A percentile compares a stretch with the other conserved stretches of the same genome.
phyloP scores from a whole-genome alignment of 2,329 filamentous ascomycete species.

The Epichloe sibirici region DNA sequence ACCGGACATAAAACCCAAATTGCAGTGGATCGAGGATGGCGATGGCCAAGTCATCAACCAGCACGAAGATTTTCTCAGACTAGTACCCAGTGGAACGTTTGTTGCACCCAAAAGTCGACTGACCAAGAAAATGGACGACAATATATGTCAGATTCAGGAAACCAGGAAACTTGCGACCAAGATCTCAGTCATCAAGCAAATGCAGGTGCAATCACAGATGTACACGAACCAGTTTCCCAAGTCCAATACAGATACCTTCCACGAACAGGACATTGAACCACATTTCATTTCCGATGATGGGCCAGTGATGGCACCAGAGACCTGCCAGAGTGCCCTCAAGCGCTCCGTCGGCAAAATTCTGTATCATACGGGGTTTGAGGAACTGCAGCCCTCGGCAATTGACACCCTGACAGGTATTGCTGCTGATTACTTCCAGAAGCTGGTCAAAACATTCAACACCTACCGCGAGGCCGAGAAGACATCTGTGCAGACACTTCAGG shows the following conservation, averaged over 20 bases:
- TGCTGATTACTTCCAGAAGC: slow-evolving; percentile 76
- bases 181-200: slow-evolving; percentile 96
- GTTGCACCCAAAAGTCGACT: slow-evolving; percentile 62
- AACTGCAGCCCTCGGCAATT: slow-evolving; percentile 87
- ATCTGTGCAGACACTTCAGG: slow-evolving; percentile 34
- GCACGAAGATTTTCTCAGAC: slow-evolving; percentile 68
- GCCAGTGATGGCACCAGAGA: slow-evolving; percentile 71
- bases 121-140: slow-evolving; percentile 71
- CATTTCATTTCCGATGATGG: slow-evolving; percentile 83
- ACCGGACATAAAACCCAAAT: slow-evolving; percentile 65
- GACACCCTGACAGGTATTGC: slow-evolving; percentile 85
- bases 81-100: slow-evolving; percentile 67
- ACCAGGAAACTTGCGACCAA: slow-evolving; percentile 93
- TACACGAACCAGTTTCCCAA: slow-evolving; percentile 98
- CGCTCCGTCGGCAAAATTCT: slow-evolving; percentile 89
- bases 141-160: slow-evolving; percentile 91
- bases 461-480: slow-evolving; percentile 78
- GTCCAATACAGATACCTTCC: slow-evolving; percentile 80
- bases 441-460: slow-evolving; percentile 65
- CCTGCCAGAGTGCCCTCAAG: slow-evolving; percentile 74
- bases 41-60: slow-evolving; percentile 84
- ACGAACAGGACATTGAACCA: slow-evolving; percentile 76
- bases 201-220: slow-evolving; percentile 96
- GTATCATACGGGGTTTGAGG: slow-evolving; percentile 93
- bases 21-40: slow-evolving; percentile 81